phyloP scores from a whole-genome alignment of 768 basidiomycete species.

The Tylopilus felleus region DNA sequence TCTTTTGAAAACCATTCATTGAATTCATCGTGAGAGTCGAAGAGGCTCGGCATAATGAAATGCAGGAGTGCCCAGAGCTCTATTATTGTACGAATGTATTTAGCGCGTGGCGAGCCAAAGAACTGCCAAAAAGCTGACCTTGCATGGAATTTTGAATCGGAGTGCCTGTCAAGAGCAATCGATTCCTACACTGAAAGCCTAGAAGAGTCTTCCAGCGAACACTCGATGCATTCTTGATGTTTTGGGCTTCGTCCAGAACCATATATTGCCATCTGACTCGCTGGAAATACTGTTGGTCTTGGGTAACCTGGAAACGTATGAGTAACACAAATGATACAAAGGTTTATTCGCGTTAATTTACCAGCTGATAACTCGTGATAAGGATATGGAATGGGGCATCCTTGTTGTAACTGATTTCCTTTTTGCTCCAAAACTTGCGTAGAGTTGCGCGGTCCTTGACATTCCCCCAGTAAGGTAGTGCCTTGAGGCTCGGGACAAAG shows the following conservation, averaged over 20 bases:
- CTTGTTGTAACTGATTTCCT: conserved; percentile 91
- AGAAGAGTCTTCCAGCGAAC: conserved; percentile 97
- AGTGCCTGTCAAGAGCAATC: conserved; percentile 92
- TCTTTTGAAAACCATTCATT: conserved; percentile 99
- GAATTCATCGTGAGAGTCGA: conserved; percentile 99
- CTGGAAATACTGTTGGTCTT: conserved; percentile 98
- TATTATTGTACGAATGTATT: conserved; percentile 28
- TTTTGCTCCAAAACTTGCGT: conserved; percentile 97
- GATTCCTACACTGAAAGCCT: conserved; percentile 93
- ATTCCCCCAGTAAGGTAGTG: conserved; percentile 97
- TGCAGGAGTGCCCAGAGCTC: conserved; percentile 98
- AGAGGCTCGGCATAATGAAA: conserved; percentile 99
- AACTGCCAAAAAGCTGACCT: conserved; percentile 46
- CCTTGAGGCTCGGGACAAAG: conserved; percentile 91
- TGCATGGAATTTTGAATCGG: conserved; percentile 99
- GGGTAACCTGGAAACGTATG: conserved; percentile 61
- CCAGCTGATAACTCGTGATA: conserved; percentile 95
- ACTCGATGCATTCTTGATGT: conserved; percentile 96
- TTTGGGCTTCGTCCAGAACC: conserved; percentile 99
- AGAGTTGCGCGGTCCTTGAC: conserved; percentile 93
- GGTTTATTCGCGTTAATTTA: conserved; percentile 33
- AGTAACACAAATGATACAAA: neutral
- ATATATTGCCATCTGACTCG: conserved; percentile 99
- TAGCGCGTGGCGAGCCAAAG: neutral
- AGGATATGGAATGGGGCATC: conserved; percentile 96